These are phyloP conservation scores for Backusella liffmaniae DNA, from an alignment of 192 early-diverging fungal species.

Conservation along the genomic window DNA sequence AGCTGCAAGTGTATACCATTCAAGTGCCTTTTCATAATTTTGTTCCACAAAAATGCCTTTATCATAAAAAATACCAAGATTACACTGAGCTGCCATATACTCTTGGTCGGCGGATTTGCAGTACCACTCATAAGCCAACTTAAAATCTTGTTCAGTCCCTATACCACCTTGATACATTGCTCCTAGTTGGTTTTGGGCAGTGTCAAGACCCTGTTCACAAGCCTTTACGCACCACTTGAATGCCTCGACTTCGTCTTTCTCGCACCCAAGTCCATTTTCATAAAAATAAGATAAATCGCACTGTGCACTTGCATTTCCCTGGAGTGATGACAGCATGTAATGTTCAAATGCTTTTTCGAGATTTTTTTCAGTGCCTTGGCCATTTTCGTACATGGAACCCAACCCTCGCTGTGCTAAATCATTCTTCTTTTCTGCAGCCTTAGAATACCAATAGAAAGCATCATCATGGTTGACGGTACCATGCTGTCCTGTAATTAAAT, in stretches of 20 bases:
- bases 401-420: background rate
- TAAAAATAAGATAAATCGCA: background rate
- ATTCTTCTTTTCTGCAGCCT: background rate
- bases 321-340: background rate
- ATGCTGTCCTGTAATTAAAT: conserved; percentile 23
- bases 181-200: conserved; percentile 20
- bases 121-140: conserved; percentile 32
- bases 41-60: conserved; percentile 25
- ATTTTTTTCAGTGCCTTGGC: background rate
- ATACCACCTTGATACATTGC: conserved; percentile 26
- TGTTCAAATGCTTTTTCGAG: background rate
- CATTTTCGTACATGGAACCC: background rate
- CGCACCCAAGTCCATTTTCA: background rate
- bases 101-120: conserved; percentile 34
- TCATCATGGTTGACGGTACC: background rate
- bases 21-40: conserved; percentile 20
- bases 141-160: conserved; percentile 12
- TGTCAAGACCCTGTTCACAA: background rate
- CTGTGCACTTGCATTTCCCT: conserved; percentile 1
- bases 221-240: conserved; percentile 4
- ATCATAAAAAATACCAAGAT: conserved; percentile 30
- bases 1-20: conserved; percentile 36
- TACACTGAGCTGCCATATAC: conserved; percentile 17
- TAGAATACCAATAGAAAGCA: background rate
- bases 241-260: background rate